Evolutionary conservation across 2,329 filamentous ascomycete genomes (phyloP), one percentile per base, ranked within the genome.

Genomic region (Sclerotinia trifoliorum): DNA sequence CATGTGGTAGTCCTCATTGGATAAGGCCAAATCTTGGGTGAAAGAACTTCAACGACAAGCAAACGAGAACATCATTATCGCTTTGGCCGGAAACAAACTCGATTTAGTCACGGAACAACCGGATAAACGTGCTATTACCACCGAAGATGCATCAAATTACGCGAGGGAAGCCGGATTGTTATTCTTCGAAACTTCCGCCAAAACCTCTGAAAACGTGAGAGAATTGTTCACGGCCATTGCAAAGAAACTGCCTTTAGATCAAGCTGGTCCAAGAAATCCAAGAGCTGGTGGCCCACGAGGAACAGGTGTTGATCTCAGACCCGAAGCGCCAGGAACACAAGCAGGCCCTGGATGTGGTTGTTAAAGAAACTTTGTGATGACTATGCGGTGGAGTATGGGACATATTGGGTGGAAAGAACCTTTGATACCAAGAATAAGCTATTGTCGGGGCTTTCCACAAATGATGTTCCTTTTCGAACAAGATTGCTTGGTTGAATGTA

Each of bases 31-130:
- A 82, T 91, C 94, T 56, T 99, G 95, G 95, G 94, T 99, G 69
- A 98, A 98, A 83, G 95, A 99, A 80, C 88, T 99, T 67, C 95
- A 99, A 81, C 90, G 95, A 78, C 95, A 99, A 82, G 95, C 96
- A 71, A 99, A 98, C 83, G 95, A 99, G 82, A 98, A 98, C 82
- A 99, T 99, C 80, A 94, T 99, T 80, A 99, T 99, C 78, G 95
- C 95, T 58, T 88, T 99, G 55, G 95, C 94, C 65, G 95, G 95
- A 72, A 99, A 99, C 86, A 98, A 99, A 83, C 85, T 97, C 78
- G 95, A 99, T 85, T 84, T 99, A 75, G 95, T 97, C 71, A 94
- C 89, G 72, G 94, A 97, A 78, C 91, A 92, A 78, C 94, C 94
- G 60, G 94, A 97, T 80, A 98, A 98, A 87, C 91, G 95, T 77